A percentile compares a stretch with the other conserved stretches of the same genome.
Conservation (phyloP, 148 eudicot genomes). For the Vaccinium corymbosum region DNA sequence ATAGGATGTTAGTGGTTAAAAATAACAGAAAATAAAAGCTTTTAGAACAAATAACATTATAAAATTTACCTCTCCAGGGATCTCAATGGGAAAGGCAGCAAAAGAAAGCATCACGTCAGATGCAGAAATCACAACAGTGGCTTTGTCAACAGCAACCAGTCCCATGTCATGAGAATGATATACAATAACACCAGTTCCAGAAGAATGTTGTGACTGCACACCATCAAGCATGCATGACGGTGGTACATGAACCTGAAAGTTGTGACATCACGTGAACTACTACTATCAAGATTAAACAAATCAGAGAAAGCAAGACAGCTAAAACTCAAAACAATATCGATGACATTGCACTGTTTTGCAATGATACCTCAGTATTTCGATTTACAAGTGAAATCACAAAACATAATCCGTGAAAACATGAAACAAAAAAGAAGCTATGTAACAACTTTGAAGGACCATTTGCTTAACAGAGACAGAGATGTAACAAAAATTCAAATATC, state of each 20-base stretch:
- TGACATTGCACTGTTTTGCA: neutral
- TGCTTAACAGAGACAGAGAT: neutral
- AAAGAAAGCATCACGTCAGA: slow-evolving; percentile 92
- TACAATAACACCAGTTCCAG: slow-evolving; percentile 88
- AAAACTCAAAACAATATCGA: slow-evolving; percentile 12
- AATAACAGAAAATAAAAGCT: neutral
- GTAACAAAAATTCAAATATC: neutral
- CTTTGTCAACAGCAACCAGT: slow-evolving; percentile 86
- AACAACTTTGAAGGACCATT: neutral
- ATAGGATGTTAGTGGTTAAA: slow-evolving; percentile 20
- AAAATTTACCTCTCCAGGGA: slow-evolving; percentile 80
- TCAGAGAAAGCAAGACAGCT: slow-evolving; percentile 21
- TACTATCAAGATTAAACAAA: neutral
- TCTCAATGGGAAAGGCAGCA: slow-evolving; percentile 94
- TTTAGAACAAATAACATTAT: neutral
- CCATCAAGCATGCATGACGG: slow-evolving; percentile 98
- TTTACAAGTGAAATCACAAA: neutral
- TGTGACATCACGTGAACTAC: neutral
- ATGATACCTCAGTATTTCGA: neutral
- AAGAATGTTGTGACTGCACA: slow-evolving; percentile 82
- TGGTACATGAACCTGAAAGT: slow-evolving; percentile 87
- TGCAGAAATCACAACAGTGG: slow-evolving; percentile 78
- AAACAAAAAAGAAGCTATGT: slow-evolving; percentile 12
- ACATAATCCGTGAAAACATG: neutral
- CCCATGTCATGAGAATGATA: slow-evolving; percentile 85